Base-by-base conservation (phyloP, 495 filamentous ascomycete species). In the Aspergillus carlsbadensis region DNA sequence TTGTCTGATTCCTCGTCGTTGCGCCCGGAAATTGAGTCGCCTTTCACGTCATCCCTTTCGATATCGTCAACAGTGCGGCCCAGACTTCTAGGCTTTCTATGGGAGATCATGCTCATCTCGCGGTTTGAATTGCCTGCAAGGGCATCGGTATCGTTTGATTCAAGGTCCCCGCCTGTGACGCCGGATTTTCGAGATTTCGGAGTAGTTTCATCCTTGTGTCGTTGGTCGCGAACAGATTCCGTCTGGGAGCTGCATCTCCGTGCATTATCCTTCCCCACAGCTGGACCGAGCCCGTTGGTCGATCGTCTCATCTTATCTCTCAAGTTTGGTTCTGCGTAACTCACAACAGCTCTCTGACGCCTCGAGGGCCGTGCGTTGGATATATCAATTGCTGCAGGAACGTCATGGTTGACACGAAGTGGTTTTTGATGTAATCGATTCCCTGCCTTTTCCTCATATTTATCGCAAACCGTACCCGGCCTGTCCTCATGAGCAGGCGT, bases 221-320 rank as follows among this genome's bases (percentile, higher is more conserved):
- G 50, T 36, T 17, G 34, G 5, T 65, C 67, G 17, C 59, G 53
- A 42, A 24, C 61, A 15, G 58, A n/a, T 37, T 63, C 70, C 14
- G 65, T 50, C 24, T 62, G 63, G 47, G 73, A 66, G 45, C 57
- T 62, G 15, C 74, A 75, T 1, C 60, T 62, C 48, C 71, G 69
- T 34, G 65, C 52, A 31, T 70, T 80, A 51, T 83, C 80, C 6
- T 74, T 78, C 3, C 72, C 64, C 39, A 92, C 89, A 7, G 89
- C 89, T 66, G 90, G 87, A 34, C 85, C 78, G 6, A 93, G 69
- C 50, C 87, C 81, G 57, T 87, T 89, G 14, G 86, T 87, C 18
- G 89, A 87, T 46, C 91, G 84, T 47, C 91, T 81, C 91, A 96
- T 95, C 73, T 96, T 96, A 62, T 85, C 87, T 48, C 88, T 80